Conservation (phyloP, 768 basidiomycete genomes). For the Amanita exitialis region DNA sequence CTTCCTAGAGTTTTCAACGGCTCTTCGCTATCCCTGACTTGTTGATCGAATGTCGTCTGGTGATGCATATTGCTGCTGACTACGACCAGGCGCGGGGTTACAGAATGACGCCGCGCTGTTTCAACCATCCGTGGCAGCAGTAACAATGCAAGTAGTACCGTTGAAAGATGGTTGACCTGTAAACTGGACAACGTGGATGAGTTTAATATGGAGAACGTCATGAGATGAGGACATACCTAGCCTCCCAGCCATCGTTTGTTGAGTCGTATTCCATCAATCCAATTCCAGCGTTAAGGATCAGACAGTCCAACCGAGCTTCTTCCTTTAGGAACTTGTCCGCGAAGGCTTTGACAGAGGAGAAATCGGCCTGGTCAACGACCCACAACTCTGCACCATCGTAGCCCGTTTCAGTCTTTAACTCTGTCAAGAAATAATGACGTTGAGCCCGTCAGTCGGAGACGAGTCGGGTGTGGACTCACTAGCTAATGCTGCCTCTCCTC, state of each 20-base stretch:
- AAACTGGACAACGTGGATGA: constrained; percentile 19
- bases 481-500: constrained; percentile 23
- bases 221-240: constrained; percentile 18
- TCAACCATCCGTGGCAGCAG: constrained; percentile 32
- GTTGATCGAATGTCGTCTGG: constrained; percentile 14
- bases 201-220: not conserved
- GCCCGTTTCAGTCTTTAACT: constrained; percentile 21
- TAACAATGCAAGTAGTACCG: constrained; percentile 27
- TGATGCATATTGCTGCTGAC: constrained; percentile 34
- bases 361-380: constrained; percentile 26
- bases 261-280: constrained; percentile 8
- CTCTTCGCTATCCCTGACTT: constrained; percentile 16
- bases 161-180: constrained; percentile 37
- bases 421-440: too few species aligned
- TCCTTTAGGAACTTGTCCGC: constrained; percentile 22
- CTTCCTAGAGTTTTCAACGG: constrained; percentile 22
- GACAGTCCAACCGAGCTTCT: constrained; percentile 26
- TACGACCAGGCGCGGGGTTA: constrained; percentile 27
- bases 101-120: constrained; percentile 22
- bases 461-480: constrained; percentile 16
- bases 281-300: constrained; percentile 34
- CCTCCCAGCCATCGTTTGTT: constrained; percentile 37
- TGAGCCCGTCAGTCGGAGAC: too few species aligned
- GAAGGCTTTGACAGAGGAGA: constrained; percentile 27
- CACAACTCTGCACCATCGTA: constrained; percentile 24